Base-by-base conservation (phyloP, 805 yeast species). In the Huiozyma sinensis region DNA sequence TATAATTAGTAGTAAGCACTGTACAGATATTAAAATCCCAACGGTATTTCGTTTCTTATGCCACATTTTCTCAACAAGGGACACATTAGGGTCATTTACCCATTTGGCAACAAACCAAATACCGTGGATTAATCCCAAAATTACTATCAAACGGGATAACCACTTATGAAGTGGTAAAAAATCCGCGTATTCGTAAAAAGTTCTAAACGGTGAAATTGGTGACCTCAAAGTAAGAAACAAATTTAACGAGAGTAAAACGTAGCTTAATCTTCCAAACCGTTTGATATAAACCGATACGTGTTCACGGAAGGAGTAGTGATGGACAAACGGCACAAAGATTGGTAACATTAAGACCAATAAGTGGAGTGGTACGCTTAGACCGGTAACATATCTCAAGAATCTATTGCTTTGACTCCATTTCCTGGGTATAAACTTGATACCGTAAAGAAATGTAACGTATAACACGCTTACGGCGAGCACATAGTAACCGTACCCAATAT, bases 101-200 rank as follows among this genome's bases (percentile, higher is more conserved):
- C 83, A 83, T 45, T 68, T 66, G 7, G 63, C 55, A 4, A 73
- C 32, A 54, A 67, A 83, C 1, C 78, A 79, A 11, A 75, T 39
- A 0, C 77, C 66, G 53, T 83, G 94, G 4, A 71, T 40, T 0
- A 70, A 37, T 0, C 72, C 70, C 31, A 72, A 56, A 0, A 68
- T 47, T 1, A 78, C 55, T 24, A 81, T 71, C 1, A 78, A 34
- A 46, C 90, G 65, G 4, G 88, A 79, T 1, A 81, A 50, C 89
- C 90, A 82, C 53, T 81, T 81, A 56, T 83, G 94, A 7, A 83
- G 52, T 13, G 67, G 67, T 9, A 83, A 54, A 10, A 75, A 62
- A 42, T 74, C 76, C 46, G 80, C 57, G 53, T 83, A 83, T 42
- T 55, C 48, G 39, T 51, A 56, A 2, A 10, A 28, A 60, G 72